A percentile compares a stretch with the other conserved stretches of the same genome.
Evolutionary conservation across 495 filamentous ascomycete genomes (phyloP).

Genomic region (Lophiostoma macrostomum): DNA sequence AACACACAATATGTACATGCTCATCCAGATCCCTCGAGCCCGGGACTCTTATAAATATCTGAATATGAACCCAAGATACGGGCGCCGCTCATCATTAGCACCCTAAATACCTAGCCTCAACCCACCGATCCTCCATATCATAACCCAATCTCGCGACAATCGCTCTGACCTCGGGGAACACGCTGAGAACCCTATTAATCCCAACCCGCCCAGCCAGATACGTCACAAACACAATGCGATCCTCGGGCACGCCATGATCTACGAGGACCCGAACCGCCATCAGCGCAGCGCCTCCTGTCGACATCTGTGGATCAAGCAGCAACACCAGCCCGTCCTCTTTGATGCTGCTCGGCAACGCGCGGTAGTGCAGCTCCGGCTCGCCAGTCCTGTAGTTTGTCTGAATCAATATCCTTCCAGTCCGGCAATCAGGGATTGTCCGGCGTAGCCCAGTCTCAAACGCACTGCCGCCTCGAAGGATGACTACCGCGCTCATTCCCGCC

Average conservation of each 20-base stretch:
- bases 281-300: constrained; percentile 83
- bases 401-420: constrained; percentile 83
- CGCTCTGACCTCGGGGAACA: constrained; percentile 79
- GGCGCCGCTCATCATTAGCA: too few species aligned
- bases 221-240: constrained; percentile 83
- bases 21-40: too few species aligned
- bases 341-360: constrained; percentile 68
- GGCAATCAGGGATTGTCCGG: constrained; percentile 86
- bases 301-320: constrained; percentile 90
- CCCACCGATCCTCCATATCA: constrained; percentile 75
- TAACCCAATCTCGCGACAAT: constrained; percentile 77
- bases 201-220: constrained; percentile 80
- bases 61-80: too few species aligned
- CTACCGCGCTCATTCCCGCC: constrained; percentile 79
- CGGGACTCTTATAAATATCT: too few species aligned
- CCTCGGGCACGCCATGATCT: constrained; percentile 87
- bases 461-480: constrained; percentile 82
- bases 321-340: constrained; percentile 72
- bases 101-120: constrained; percentile 77
- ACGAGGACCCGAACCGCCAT: constrained; percentile 95
- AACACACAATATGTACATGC: too few species aligned
- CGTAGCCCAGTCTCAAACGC: constrained; percentile 83
- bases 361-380: constrained; percentile 89
- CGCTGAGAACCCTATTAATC: constrained; percentile 74
- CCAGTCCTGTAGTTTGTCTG: constrained; percentile 79